Evolutionary conservation across 176 grass and related monocot species (phyloP).

Genomic region (Dactylis glomerata): DNA sequence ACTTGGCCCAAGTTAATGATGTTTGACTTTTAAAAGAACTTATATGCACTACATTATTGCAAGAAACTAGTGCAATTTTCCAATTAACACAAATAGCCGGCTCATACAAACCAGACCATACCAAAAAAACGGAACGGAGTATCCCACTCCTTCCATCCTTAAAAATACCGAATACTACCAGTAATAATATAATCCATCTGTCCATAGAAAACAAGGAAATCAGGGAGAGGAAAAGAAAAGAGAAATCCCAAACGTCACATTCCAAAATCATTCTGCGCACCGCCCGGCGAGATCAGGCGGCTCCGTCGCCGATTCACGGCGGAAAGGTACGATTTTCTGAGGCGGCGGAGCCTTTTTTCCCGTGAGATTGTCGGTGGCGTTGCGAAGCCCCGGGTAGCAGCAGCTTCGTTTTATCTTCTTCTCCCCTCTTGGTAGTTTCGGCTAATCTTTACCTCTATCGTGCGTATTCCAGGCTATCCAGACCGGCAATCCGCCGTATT

Average conservation of each 20-base stretch:
- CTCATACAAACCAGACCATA: not conserved
- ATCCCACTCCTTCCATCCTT: not conserved
- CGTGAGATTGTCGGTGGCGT: not conserved
- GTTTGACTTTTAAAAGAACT: no score
- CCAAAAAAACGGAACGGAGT: not conserved
- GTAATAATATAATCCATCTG: not conserved
- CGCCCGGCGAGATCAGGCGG: conserved; percentile 13
- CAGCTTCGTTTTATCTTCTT: not conserved
- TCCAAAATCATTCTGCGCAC: not conserved
- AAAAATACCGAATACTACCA: not conserved
- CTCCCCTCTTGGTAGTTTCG: not conserved
- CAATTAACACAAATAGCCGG: not conserved
- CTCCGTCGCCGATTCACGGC: not conserved
- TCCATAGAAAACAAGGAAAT: not conserved
- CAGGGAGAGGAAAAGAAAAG: not conserved
- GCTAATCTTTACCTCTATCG: not conserved
- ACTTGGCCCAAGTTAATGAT: no score
- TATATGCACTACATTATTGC: no score
- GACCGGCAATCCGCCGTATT: not conserved
- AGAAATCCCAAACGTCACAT: not conserved
- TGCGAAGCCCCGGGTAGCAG: not conserved
- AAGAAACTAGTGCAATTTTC: not conserved
- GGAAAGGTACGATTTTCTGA: not conserved
- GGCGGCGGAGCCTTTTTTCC: not conserved
- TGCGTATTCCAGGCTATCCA: not conserved